Evolutionary conservation across 2,329 filamentous ascomycete genomes (phyloP), one percentile per base, ranked within the genome.

Genomic region (Pseudocercospora vitis): DNA sequence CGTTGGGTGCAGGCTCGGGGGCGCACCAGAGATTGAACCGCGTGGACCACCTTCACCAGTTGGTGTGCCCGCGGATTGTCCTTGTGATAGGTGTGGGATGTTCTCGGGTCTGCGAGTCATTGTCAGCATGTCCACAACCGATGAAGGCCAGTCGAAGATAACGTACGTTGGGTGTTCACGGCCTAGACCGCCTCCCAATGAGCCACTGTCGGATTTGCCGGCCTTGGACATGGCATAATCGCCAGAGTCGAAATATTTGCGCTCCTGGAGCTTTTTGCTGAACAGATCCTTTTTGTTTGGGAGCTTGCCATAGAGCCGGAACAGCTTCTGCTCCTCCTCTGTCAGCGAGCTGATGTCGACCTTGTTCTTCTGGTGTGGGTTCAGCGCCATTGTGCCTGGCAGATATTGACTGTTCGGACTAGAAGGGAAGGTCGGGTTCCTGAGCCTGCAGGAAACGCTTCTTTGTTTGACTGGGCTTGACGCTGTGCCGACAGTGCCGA

Each of bases 341-440:
- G 88, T 88, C 75, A 99, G 83, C 63, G 89, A 88, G 80, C 83
- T 91, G 76, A 96, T 82, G 76, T 99, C 94, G 68, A 97, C 82
- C 81, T 99, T 97, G 82, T 96, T 96, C 82, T 95, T 91, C 81
- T 96, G 89, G 74, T 91, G 90, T 66, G 92, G 92, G 74, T 96
- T 96, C 90, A 97, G 45, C 19, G 62, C 62, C 60, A 60, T 63
- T 6, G 18, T 53, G 51, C 14, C 8, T 45, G n/a, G 3, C 3
- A 12, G 47, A 14, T 11, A 7, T 29, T 9, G 3, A 24, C 1
- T 45, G 26, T 45, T 1, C 12, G 42, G 6, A 45, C 6, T 7
- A 19, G n/a, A 28, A 12, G 8, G 9, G 16, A 39, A 12, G n/a
- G 21, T 39, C n/a, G 32, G 23, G n/a, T 26, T 31, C 42, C 42